Conservation (phyloP, 805 yeast species). For the Diddensiella santjacobensis region DNA sequence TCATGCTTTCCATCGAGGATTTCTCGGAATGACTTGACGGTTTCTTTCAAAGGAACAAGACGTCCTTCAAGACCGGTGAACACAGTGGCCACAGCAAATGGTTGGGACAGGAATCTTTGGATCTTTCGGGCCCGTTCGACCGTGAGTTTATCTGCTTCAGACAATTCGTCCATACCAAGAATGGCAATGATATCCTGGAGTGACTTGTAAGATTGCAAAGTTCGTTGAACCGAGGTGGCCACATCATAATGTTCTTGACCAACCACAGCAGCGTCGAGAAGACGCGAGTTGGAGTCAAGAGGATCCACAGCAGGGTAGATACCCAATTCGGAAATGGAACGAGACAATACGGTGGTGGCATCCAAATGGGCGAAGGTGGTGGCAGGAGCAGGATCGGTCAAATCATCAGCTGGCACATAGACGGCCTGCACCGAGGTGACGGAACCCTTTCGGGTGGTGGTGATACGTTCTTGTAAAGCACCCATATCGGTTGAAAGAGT, state of each 20-base stretch:
- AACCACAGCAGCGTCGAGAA: slow-evolving; percentile 93
- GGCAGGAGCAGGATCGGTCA: slow-evolving; percentile 99
- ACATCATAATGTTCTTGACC: slow-evolving; percentile 98
- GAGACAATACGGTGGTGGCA: slow-evolving; percentile 99
- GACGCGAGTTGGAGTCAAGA: slow-evolving; percentile 98
- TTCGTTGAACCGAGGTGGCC: slow-evolving; percentile 94
- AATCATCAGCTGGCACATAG: slow-evolving; percentile 99
- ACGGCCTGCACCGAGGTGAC: slow-evolving; percentile 99
- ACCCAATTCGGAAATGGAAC: slow-evolving; percentile 99
- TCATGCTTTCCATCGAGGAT: slow-evolving; percentile 98
- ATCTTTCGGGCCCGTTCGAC: slow-evolving; percentile 99
- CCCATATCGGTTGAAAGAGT: slow-evolving; percentile 99
- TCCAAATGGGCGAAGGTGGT: slow-evolving; percentile 99
- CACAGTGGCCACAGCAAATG: slow-evolving; percentile 99
- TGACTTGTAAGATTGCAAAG: slow-evolving; percentile 99
- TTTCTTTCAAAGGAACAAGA: slow-evolving; percentile 94
- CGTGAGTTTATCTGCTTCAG: slow-evolving; percentile 96
- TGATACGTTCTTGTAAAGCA: slow-evolving; percentile 99
- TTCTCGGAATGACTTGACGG: slow-evolving; percentile 90
- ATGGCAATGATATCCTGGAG: slow-evolving; percentile 99
- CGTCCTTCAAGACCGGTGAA: slow-evolving; percentile 99
- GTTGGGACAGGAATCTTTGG: slow-evolving; percentile 99
- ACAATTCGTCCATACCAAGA: slow-evolving; percentile 99
- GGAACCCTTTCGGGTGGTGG: slow-evolving; percentile 99
- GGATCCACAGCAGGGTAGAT: slow-evolving; percentile 99